A percentile compares a stretch with the other conserved stretches of the same genome.
Conservation (phyloP, 768 basidiomycete genomes). For the Saitozyma sp. region DNA sequence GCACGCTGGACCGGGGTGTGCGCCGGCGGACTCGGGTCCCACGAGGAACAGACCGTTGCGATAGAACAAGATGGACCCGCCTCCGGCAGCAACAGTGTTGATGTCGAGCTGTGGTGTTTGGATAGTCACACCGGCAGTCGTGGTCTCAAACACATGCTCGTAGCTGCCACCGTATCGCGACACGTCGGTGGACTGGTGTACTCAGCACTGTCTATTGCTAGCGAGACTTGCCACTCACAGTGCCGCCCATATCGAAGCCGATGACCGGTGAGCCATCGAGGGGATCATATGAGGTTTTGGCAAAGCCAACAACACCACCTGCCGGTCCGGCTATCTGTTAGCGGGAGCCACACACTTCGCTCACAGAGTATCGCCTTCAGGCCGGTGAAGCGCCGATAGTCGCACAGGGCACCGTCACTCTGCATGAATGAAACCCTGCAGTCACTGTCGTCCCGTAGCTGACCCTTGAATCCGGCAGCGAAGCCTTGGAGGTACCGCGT, state of each 20-base stretch:
- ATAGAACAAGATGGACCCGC: conserved; percentile 84
- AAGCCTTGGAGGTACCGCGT: conserved; percentile 82
- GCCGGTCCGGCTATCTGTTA: conserved; percentile 60
- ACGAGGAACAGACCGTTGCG: conserved; percentile 84
- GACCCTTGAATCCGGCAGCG: conserved; percentile 71
- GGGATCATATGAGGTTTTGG: conserved; percentile 82
- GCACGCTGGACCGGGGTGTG: conserved; percentile 67
- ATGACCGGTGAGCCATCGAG: conserved; percentile 64
- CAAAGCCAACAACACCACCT: conserved; percentile 92
- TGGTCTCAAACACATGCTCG: conserved; percentile 64
- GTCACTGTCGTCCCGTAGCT: conserved; percentile 37
- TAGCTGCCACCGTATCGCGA: conserved; percentile 62
- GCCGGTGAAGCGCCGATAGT: conserved; percentile 73
- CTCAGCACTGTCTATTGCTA: too few relatives aligned
- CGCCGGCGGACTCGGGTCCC: conserved; percentile 89
- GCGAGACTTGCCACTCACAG: neutral
- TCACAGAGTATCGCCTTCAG: conserved; percentile 81
- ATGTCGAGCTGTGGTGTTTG: conserved; percentile 81
- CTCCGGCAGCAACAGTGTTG: conserved; percentile 82
- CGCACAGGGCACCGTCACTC: conserved; percentile 62
- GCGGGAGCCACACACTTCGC: too few relatives aligned
- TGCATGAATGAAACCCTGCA: conserved; percentile 74
- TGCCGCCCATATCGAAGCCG: conserved; percentile 40
- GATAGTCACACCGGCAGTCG: conserved; percentile 16
- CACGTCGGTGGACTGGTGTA: conserved; percentile 23